A percentile compares a stretch with the other conserved stretches of the same genome.
phyloP scores from a whole-genome alignment of 2,329 filamentous ascomycete genomes.

The Penicillium sp. region DNA sequence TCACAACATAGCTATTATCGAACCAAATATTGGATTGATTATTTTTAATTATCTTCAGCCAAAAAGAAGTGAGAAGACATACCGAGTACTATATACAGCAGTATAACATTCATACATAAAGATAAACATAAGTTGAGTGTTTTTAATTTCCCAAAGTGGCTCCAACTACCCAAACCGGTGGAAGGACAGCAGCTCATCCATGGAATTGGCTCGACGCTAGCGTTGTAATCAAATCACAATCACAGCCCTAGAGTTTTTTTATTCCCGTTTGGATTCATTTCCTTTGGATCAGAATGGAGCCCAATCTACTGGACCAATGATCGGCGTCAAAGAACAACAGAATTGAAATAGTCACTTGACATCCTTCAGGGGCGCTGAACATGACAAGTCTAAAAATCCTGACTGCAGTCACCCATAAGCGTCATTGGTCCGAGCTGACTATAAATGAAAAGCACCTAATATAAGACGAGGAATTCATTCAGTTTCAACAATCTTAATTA shows the following conservation, averaged over 20 bases:
- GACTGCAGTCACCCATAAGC: not conserved
- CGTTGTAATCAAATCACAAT: constrained; percentile 27
- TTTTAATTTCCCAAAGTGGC: constrained; percentile 7
- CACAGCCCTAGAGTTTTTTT: not conserved
- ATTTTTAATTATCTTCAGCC: no score
- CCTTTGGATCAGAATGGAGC: constrained; percentile 6
- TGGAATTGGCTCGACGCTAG: constrained; percentile 26
- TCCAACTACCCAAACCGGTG: not conserved
- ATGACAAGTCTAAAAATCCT: constrained; percentile 18
- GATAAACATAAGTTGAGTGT: not conserved
- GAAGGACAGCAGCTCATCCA: constrained; percentile 12
- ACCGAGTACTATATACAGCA: no score
- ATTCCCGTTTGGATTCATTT: constrained; percentile 4
- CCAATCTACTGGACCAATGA: constrained; percentile 5
- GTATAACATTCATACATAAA: not conserved
- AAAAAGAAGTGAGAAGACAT: no score
- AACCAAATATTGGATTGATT: not conserved
- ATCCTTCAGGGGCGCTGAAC: constrained; percentile 11
- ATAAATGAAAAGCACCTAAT: not conserved
- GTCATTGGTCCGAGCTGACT: not conserved
- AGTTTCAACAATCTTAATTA: no score
- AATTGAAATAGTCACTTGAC: constrained; percentile 7
- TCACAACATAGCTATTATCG: not conserved
- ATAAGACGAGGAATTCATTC: no score
- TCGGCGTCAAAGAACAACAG: not conserved